A percentile compares a stretch with the other conserved stretches of the same genome.
phyloP scores from a whole-genome alignment of 2,329 filamentous ascomycete genomes.

The Nemania sp. region DNA sequence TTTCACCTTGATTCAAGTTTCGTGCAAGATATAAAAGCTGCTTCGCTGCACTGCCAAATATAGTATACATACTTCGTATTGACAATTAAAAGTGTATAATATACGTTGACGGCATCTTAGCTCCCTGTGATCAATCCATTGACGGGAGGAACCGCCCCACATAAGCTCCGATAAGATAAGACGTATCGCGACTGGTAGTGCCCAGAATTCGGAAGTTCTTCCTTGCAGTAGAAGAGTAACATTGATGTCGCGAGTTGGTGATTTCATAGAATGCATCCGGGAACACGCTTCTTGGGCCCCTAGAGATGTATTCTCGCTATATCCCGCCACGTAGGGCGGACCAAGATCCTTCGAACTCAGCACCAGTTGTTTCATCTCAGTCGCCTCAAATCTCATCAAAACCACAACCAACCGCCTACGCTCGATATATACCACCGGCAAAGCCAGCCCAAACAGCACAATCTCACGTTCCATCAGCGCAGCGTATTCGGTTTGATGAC shows the following conservation, averaged over 20 bases:
- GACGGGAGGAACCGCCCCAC: no score
- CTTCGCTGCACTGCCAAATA: no score
- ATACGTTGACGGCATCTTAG: no score
- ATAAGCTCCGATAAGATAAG: no score
- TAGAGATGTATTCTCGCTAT: slow-evolving; percentile 47
- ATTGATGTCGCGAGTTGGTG: not conserved
- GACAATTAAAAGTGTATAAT: no score
- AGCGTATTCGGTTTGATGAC: slow-evolving; percentile 30
- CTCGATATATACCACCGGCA: slow-evolving; percentile 43
- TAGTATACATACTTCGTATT: no score
- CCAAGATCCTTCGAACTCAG: slow-evolving; percentile 12
- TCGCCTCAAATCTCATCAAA: slow-evolving; percentile 15
- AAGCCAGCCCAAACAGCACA: slow-evolving; percentile 31
- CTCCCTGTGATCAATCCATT: no score
- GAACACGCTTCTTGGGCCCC: not conserved
- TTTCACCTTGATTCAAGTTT: no score
- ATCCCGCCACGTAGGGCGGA: slow-evolving; percentile 37
- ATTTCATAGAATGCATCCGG: not conserved
- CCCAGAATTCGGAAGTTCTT: no score
- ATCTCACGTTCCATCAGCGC: slow-evolving; percentile 15
- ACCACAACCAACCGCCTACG: slow-evolving; percentile 37
- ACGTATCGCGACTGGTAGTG: no score
- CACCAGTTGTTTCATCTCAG: slow-evolving; percentile 6
- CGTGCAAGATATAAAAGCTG: no score
- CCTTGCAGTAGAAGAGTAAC: not conserved